Evolutionary conservation across 2,329 filamentous ascomycete genomes (phyloP).

Genomic region (Pseudogymnoascus sp.): DNA sequence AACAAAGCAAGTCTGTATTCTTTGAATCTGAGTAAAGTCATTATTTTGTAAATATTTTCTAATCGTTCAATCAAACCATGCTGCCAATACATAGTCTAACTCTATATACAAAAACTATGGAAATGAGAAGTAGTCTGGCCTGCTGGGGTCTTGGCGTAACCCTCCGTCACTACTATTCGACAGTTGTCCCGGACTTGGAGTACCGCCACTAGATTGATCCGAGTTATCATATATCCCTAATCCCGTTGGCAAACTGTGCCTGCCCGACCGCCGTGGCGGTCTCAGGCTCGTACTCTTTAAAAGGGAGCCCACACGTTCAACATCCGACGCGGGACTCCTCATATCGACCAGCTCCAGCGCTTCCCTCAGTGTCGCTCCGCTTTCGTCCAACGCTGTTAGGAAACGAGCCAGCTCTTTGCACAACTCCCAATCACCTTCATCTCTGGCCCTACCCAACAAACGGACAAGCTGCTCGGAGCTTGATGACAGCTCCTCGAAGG

Average conservation of each 20-base stretch:
- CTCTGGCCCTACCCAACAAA: constrained; percentile 70
- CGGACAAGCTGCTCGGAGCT: constrained; percentile 73
- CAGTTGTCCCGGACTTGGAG: background rate
- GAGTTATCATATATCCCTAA: background rate
- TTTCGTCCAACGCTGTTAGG: constrained; percentile 82
- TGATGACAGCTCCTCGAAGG: constrained; percentile 60
- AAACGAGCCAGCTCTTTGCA: constrained; percentile 95
- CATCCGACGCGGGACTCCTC: constrained; percentile 30
- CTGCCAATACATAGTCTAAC: background rate
- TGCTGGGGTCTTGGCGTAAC: constrained; percentile 5
- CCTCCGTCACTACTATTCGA: constrained; percentile 6
- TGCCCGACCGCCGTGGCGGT: constrained; percentile 13
- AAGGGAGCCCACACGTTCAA: constrained; percentile 31
- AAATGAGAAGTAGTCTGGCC: constrained; percentile 5
- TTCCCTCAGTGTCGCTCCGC: constrained; percentile 68
- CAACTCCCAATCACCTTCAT: constrained; percentile 85
- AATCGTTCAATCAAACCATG: background rate
- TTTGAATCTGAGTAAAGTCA: background rate
- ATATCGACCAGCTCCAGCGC: constrained; percentile 58
- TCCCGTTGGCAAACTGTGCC: background rate
- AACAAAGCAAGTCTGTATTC: background rate
- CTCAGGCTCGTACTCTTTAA: constrained; percentile 32
- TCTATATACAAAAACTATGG: constrained; percentile 8
- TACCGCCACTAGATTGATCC: background rate
- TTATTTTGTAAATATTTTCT: background rate